Base-by-base conservation (phyloP, 352 stramenopile genomes). In the Phytophthora citrophthora region DNA sequence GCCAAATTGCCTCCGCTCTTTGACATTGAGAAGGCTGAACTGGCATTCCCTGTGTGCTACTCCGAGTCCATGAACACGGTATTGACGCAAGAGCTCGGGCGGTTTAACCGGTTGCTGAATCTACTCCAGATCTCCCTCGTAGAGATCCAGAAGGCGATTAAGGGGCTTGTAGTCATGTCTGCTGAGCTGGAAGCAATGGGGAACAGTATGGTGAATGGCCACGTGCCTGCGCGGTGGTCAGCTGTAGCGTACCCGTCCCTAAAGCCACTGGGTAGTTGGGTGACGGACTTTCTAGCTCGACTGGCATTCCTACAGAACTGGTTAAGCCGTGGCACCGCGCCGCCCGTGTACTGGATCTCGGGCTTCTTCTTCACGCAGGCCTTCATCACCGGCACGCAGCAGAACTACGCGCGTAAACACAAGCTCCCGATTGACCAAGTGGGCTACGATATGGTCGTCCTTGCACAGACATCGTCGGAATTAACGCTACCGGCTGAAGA, bases 361-460 rank as follows among this genome's bases (percentile, higher is more conserved):
- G 94, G 93, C 0, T 98, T 98, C 76, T 98, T 97, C 73, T 98
- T 98, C 76, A 97, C 93, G 16, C 93, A 98, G 64, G 92, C 92
- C 0, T 98, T 98, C 56, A 96, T 98, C 63, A 98, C 93, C 3
- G 93, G 93, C 44, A 98, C 91, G 4, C 81, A 97, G 54, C 93
- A 98, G 59, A 98, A 98, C 64, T 98, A 89, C 73, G 93, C 93
- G 11, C 82, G 93, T 10, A 97, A 97, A 52, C 81, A 97, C 65
- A 72, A 94, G 49, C 74, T 97, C 9, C 91, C 93, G 20, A 97
- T 98, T 64, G 93, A 98, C 58, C 86, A 97, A 58, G 84, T 98
- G 29, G 73, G 77, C 34, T 94, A 91, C 63, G 93, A 98, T 71
- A 97, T 96, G 80, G 54, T 76, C 18, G 89, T 98, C 32, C 70